phyloP scores from a whole-genome alignment of 148 eudicot species.

The Linanthus parryae region DNA sequence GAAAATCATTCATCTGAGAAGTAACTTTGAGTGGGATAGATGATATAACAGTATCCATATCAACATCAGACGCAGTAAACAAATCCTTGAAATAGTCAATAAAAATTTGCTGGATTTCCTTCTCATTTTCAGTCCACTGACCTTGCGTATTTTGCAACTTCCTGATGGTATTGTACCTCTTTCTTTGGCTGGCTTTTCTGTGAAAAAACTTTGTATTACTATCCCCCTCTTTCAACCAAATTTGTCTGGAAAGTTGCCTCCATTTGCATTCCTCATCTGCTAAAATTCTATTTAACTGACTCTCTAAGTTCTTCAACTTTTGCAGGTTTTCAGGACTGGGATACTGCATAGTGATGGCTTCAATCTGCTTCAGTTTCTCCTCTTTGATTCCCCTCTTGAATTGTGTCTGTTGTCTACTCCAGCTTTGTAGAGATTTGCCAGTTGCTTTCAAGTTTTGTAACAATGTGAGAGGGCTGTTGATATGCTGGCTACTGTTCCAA shows the following conservation, averaged over 20 bases:
- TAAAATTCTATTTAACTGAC: no score
- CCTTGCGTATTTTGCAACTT: background rate
- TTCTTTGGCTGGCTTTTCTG: background rate
- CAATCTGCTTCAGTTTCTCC: no score
- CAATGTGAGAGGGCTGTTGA: no score
- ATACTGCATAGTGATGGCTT: no score
- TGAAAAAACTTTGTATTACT: background rate
- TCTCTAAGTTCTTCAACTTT: no score
- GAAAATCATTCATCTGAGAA: background rate
- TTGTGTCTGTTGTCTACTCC: no score
- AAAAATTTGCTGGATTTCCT: background rate
- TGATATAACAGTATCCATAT: background rate
- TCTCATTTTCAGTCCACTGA: background rate
- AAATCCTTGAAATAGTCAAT: background rate
- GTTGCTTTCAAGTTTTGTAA: no score
- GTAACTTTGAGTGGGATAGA: background rate
- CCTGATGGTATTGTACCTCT: background rate
- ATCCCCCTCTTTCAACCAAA: background rate
- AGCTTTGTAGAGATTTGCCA: no score
- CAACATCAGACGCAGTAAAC: background rate
- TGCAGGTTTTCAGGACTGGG: no score
- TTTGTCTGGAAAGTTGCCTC: background rate
- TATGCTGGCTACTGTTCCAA: no score
- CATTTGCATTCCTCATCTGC: no score
- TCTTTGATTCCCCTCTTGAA: no score